These are phyloP conservation scores for Phialocephala subalpina DNA, from an alignment of 2,329 filamentous ascomycete genomes.

Conservation along the genomic window DNA sequence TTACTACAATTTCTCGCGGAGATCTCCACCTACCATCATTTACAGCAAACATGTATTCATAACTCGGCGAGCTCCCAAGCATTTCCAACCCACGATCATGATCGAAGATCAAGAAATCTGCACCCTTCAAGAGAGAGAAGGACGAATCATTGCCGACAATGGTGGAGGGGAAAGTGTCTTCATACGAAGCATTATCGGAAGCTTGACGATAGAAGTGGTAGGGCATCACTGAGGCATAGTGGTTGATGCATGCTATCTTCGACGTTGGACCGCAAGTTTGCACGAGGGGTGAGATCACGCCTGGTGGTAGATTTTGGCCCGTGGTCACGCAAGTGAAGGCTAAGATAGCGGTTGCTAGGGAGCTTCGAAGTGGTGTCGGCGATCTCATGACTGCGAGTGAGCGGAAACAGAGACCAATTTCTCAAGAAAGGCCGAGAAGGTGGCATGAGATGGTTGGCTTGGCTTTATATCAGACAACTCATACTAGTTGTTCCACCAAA, in stretches of 20 bases:
- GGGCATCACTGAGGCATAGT: constrained; percentile 20
- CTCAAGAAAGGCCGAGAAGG: background rate
- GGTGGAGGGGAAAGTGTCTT: constrained; percentile 37
- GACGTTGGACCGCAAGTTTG: constrained; percentile 6
- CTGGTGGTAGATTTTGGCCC: constrained; percentile 1
- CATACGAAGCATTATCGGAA: constrained; percentile 33
- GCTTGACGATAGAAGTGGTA: constrained; percentile 48
- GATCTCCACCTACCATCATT: background rate
- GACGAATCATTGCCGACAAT: constrained; percentile 36
- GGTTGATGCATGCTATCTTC: constrained; percentile 1
- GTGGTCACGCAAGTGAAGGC: background rate
- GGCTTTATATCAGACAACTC: background rate
- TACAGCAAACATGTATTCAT: constrained; percentile 47
- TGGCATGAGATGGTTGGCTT: background rate
- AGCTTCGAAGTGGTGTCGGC: background rate
- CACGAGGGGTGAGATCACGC: constrained; percentile 1
- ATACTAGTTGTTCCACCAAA: too few species aligned
- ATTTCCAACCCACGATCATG: constrained; percentile 45
- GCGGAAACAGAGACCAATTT: background rate
- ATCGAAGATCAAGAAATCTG: constrained; percentile 50
- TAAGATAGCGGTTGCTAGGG: background rate
- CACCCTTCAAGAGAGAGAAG: constrained; percentile 25
- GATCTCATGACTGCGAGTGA: background rate
- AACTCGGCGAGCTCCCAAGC: constrained; percentile 47
- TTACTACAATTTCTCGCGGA: background rate